Evolutionary conservation across 2,329 filamentous ascomycete species (phyloP), one percentile per base, ranked within the genome.

Genomic region (Coniella vitis): DNA sequence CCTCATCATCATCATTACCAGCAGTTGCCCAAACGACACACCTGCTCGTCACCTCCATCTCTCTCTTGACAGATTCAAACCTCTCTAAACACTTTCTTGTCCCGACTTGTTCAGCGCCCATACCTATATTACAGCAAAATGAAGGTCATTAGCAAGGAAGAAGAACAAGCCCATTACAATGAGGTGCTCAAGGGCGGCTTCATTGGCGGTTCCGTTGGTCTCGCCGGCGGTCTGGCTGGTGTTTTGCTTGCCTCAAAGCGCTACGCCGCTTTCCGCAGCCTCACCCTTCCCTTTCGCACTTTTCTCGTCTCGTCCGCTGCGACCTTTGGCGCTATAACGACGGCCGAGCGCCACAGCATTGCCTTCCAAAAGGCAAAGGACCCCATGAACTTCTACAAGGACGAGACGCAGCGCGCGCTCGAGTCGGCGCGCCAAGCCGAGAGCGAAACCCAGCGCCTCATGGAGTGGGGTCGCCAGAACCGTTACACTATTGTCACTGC

Each of bases 81-180:
- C n/a, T n/a, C n/a, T n/a, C n/a, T n/a, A n/a, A n/a, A n/a, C n/a
- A n/a, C n/a, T n/a, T n/a, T n/a, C n/a, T n/a, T n/a, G n/a, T n/a
- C n/a, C n/a, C n/a, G n/a, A n/a, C n/a, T n/a, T n/a, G n/a, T n/a
- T n/a, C n/a, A n/a, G n/a, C n/a, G n/a, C n/a, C n/a, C n/a, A n/a
- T n/a, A 10, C 21, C 5, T 38, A 19, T 29, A 25, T 20, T n/a
- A 20, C 13, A 35, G 59, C 68, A 75, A 44, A 55, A 98, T 97
- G 93, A 97, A 96, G 84, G 75, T 97, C 64, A 78, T 97, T 65
- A 94, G 87, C 60, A 89, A 91, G 66, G 89, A 96, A 79, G 88
- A 96, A 72, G 90, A 96, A 71, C 67, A 75, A 53, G 87, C 79
- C 47, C 90, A 96, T 78, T 95, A 94, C 79, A 71, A 75, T 65